phyloP scores from a whole-genome alignment of 106 monocot genomes.

The Apostasia ramifera region DNA sequence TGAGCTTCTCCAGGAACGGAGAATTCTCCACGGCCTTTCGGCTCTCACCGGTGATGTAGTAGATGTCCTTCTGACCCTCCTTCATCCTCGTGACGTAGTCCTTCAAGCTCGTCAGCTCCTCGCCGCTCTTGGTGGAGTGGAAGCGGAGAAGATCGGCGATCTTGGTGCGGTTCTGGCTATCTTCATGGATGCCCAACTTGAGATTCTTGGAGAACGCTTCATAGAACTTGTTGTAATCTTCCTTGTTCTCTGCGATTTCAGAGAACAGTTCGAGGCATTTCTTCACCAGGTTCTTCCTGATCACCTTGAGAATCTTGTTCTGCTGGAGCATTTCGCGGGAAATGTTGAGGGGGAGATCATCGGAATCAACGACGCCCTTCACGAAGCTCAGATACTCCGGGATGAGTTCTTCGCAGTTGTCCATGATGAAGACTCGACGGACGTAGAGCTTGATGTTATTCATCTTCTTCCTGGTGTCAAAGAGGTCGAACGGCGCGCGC shows the following conservation, averaged over 20 bases:
- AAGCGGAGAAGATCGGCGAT: constrained; percentile 20
- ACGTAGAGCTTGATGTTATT: constrained; percentile 48
- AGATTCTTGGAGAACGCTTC: constrained; percentile 46
- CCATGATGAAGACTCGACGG: constrained; percentile 43
- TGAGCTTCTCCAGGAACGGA: constrained; percentile 39
- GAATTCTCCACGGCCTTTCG: constrained; percentile 47
- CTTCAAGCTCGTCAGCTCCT: constrained; percentile 40
- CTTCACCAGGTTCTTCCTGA: constrained; percentile 35
- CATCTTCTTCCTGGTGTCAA: constrained; percentile 35
- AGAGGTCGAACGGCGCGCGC: constrained; percentile 42
- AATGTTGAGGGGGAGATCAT: constrained; percentile 44
- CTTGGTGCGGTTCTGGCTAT: constrained; percentile 21
- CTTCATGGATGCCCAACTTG: constrained; percentile 29
- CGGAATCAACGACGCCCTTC: constrained; percentile 44
- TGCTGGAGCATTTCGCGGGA: constrained; percentile 40
- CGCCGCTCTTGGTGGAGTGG: constrained; percentile 41
- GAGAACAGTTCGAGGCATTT: constrained; percentile 36
- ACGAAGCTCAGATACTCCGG: constrained; percentile 40
- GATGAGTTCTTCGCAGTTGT: constrained; percentile 43
- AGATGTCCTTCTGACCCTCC: constrained; percentile 42
- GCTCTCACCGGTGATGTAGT: constrained; percentile 47
- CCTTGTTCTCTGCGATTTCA: constrained; percentile 41
- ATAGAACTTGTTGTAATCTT: constrained; percentile 44
- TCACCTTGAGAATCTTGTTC: constrained; percentile 42
- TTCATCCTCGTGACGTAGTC: constrained; percentile 52